Base-by-base conservation (phyloP, 331 rosid species). In the Malus hybrid region DNA sequence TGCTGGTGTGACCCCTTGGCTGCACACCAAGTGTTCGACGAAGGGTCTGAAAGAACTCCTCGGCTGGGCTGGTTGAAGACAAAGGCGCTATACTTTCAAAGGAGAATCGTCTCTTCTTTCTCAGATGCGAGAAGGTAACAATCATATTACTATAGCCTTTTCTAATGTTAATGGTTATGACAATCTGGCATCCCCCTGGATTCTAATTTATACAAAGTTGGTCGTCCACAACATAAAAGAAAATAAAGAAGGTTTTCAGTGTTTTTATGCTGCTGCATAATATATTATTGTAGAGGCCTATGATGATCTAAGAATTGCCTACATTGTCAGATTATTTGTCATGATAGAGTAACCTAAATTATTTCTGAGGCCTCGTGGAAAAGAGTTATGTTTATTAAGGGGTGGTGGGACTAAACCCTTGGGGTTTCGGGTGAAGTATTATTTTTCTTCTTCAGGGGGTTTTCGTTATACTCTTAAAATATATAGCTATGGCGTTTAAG, bases 71-170 rank as follows among this genome's bases (percentile, higher is more conserved):
- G 22, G 22, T 22, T 22, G 22, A 22, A 22, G 22, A 22, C 22
- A 22, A 22, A 22, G 22, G 22, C 22, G 22, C 22, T 11, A 88
- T 91, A 60, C 97, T 93, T 67, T 81, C 96, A 2, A 93, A 93
- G 92, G 98, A 93, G 86, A 93, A 93, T 64, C 97, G 98, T 28
- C 86, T 93, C 16, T 93, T 91, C 88, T 93, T 93, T 78, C 98
- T 91, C 63, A 89, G 97, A 75, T 93, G 98, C 69, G 97, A 93
- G 79, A 94, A 90, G 97, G 99, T 94, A 80, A 85, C 15, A 34
- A 15, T 77, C 52, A 15, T 52, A 20, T 0, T 5, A 11, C 10
- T 57, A 3, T 67, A 2, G 10, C 55, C 8, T 16, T 24, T 52
- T 22, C 54, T 7, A 12, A 34, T 62, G 22, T 62, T 13, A 0